Evolutionary conservation across 1,139 yeast species (phyloP).

Genomic region (Chernovozyma sophiae-reginae): DNA sequence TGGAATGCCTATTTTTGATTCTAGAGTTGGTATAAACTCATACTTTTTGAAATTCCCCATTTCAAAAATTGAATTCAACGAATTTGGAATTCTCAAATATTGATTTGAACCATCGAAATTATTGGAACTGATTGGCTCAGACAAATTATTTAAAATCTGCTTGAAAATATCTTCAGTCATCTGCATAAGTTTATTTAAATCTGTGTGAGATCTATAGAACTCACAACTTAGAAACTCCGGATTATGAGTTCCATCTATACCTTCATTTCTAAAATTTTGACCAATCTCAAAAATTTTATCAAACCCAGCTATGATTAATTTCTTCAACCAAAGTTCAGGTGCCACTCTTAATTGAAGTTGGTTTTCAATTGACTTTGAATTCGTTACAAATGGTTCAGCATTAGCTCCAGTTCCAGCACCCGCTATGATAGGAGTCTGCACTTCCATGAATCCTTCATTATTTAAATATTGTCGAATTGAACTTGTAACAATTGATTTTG

Average conservation of each 20-base stretch:
- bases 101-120: background rate
- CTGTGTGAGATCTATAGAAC: constrained; percentile 79
- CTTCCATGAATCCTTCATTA: constrained; percentile 57
- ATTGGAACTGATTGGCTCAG: background rate
- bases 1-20: constrained; percentile 35
- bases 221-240: constrained; percentile 96
- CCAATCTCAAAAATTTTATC: constrained; percentile 88
- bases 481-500: constrained; percentile 52
- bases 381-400: constrained; percentile 76
- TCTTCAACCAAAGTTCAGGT: constrained; percentile 91
- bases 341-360: constrained; percentile 75
- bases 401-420: constrained; percentile 80
- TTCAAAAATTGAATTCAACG: background rate
- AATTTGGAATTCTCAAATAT: constrained; percentile 6
- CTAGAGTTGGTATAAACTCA: constrained; percentile 61
- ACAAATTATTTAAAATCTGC: constrained; percentile 17
- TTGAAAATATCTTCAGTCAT: constrained; percentile 59
- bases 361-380: constrained; percentile 43
- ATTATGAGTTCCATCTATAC: constrained; percentile 88
- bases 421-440: constrained; percentile 81
- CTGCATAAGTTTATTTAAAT: constrained; percentile 60
- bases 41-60: constrained; percentile 12
- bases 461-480: constrained; percentile 36
- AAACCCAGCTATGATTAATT: constrained; percentile 76
- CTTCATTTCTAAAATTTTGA: constrained; percentile 82